Evolutionary conservation across 305 asterid species (phyloP), one percentile per base, ranked within the genome.

Genomic region (Euphrasia arctica): DNA sequence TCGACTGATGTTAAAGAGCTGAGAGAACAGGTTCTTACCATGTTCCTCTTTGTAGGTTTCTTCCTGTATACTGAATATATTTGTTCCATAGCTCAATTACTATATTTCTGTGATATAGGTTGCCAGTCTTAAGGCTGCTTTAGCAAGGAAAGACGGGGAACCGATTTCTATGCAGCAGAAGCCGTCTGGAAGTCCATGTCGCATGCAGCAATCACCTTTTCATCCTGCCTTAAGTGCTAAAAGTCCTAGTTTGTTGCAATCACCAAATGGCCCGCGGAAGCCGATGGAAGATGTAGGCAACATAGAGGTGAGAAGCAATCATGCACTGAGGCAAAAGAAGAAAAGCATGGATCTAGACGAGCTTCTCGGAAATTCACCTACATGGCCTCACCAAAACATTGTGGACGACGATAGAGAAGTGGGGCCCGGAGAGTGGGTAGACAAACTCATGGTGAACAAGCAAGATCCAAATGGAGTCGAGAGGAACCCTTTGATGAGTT

Each of bases 391-490:
- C 64, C 91, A 72, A 66, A 79, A 70, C 77, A 73, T 65, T 29
- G 76, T 59, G 32, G 90, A 77, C 9, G 92, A 85, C 39, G 95
- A 89, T 41, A 77, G 77, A 78, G 97, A 89, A 66, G 68, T 74
- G 43, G 78, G 80, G 69, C 72, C 88, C 0, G 91, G 90, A 43
- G 95, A 84, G 74, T 93, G 99, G 99, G 90, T 90, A 64, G 99
- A 93, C 83, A 93, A 93, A 82, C 88, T 86, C 58, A 88, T 93
- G 97, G 99, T 93, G 71, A 90, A 90, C 89, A 92, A 81, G 80
- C 95, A 79, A 77, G 96, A 85, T 58, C 66, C 52, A 4, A 47
- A 62, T 14, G 77, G 81, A 36, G 67, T 68, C 14, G 82, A 73
- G 80, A 71, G n/a, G 58, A 79, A 68, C 69, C 79, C 92, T 0